Evolutionary conservation across 306 rosid species (phyloP).

Genomic region (Corylus heterophylla): DNA sequence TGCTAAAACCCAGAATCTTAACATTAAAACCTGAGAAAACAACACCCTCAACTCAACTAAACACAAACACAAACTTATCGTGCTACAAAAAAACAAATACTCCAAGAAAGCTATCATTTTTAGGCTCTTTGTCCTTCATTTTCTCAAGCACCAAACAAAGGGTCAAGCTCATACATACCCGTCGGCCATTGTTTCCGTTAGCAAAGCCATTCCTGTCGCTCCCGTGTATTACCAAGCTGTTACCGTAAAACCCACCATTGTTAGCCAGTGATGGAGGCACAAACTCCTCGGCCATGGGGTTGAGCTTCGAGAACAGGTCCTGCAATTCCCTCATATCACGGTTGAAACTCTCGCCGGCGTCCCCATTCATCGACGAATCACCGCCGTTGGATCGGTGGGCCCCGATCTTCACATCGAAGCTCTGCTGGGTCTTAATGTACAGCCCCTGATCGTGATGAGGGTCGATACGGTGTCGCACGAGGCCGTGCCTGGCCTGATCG

Average conservation of each 20-base stretch:
- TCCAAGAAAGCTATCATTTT: conserved; percentile 3
- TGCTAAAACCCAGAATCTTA: conserved; percentile 3
- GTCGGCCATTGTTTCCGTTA: conserved; percentile 42
- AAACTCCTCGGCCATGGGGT: conserved; percentile 98
- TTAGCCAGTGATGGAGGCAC: conserved; percentile 71
- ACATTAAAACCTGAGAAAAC: background rate
- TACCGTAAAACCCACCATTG: conserved; percentile 49
- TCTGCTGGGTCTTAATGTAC: conserved; percentile 14
- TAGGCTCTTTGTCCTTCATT: background rate
- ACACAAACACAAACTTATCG: background rate
- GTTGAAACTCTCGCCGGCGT: conserved; percentile 52
- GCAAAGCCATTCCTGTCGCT: conserved; percentile 41
- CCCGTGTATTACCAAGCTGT: conserved; percentile 47
- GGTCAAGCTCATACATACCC: conserved; percentile 46
- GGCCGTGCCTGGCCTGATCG: conserved; percentile 39
- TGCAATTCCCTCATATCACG: conserved; percentile 90
- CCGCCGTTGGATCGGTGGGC: conserved; percentile 42
- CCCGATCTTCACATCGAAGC: conserved; percentile 35
- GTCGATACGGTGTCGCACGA: conserved; percentile 24
- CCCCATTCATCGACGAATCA: conserved; percentile 33
- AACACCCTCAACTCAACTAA: background rate
- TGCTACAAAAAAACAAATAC: conserved; percentile 22
- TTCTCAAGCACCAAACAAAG: conserved; percentile 7
- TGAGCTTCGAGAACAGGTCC: conserved; percentile 83
- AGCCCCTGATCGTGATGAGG: conserved; percentile 29